Evolutionary conservation across 1,139 yeast species (phyloP).

Genomic region (Saccharomyces hybrid): DNA sequence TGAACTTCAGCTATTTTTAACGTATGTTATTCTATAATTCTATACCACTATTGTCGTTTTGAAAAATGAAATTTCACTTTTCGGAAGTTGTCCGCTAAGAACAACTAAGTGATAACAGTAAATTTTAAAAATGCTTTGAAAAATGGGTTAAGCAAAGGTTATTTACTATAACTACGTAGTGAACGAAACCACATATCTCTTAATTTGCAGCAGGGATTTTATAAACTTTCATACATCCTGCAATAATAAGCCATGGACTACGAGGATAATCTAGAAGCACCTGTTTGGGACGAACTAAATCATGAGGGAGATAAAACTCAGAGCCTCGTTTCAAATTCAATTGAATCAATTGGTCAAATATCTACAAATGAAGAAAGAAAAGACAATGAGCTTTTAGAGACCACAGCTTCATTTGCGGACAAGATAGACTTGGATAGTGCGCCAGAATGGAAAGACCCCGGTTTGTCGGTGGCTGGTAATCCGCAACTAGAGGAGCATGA

Average conservation of each 20-base stretch:
- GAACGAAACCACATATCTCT: background rate
- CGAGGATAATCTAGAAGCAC: conserved; percentile 23
- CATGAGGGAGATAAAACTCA: background rate
- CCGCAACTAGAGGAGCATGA: background rate
- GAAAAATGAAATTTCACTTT: background rate
- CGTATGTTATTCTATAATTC: background rate
- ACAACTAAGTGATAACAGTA: background rate
- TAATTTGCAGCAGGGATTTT: background rate
- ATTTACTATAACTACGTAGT: background rate
- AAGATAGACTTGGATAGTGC: background rate
- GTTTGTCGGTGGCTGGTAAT: background rate
- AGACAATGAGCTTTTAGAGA: background rate
- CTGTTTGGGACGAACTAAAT: conserved; percentile 29
- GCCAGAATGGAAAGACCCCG: background rate
- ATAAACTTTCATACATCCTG: background rate
- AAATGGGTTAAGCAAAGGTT: background rate
- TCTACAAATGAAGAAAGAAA: conserved; percentile 1
- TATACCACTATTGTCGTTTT: background rate
- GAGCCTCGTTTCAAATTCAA: background rate
- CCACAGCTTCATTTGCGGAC: background rate
- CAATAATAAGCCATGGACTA: conserved; percentile 14
- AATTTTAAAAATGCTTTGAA: background rate
- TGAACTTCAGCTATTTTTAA: background rate
- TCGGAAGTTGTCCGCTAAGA: background rate
- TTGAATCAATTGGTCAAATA: background rate